Evolutionary conservation across 2,329 filamentous ascomycete genomes (phyloP), one percentile per base, ranked within the genome.

Genomic region (Fusarium poae): DNA sequence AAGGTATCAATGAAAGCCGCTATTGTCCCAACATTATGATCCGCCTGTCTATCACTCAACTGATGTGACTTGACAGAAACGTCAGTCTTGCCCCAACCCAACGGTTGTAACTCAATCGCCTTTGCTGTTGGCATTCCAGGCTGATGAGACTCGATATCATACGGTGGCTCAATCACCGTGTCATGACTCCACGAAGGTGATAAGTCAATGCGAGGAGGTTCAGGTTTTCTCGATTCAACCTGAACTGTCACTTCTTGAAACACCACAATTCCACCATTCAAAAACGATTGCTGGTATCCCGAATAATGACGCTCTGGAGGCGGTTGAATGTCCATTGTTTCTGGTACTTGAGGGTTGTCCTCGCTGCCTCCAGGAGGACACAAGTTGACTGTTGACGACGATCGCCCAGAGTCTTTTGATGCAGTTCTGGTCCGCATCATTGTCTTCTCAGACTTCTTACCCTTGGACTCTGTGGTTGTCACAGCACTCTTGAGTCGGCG

Each of bases 231-330:
- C 3, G 20, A 13, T 23, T 65, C 52, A 1, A 65, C 42, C 27
- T 64, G 59, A 3, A 65, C 62, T 1, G 59, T 65, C 0, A 65
- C 60, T 12, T 65, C 62, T 53, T 65, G 59, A 16, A 65, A 65
- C 8, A 65, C 62, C 12, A 65, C 46, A 1, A 65, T 65, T 0
- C 60, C 62, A 2, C 62, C 59, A 18, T 57, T 57, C 2, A 51
- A 6, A 7, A 65, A 65, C 4, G 52, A 48, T 15, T 64, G 52
- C 7, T 65, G 62, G 0, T 52, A 45, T 1, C 34, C 34, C 0
- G 40, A 52, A 2, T 58, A 65, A 11, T 65, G 62, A 0, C 35
- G 59, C 10, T 64, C 59, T 0, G 45, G 29, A 20, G 55, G 48
- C 0, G 52, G 46, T 0, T 15, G 46, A 3, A 58, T 18, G 1